These are phyloP conservation scores for Elsinoe ampelina DNA, from an alignment of 2,329 filamentous ascomycete species.

Conservation along the genomic window DNA sequence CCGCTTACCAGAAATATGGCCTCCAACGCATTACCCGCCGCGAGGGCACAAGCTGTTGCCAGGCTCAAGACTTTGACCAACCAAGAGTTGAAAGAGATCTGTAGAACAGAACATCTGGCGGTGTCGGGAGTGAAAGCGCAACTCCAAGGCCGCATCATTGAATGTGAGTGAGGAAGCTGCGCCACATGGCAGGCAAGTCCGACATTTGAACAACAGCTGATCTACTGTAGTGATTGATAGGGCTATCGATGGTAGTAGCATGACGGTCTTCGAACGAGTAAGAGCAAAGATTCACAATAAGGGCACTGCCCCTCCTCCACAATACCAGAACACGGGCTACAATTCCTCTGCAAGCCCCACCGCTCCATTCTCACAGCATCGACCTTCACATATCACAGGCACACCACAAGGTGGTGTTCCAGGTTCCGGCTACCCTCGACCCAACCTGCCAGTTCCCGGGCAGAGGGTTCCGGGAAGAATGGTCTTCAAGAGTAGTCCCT, in stretches of 20 bases:
- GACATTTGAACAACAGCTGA: background rate
- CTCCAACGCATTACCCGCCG: background rate
- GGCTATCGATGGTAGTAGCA: slow-evolving; percentile 3
- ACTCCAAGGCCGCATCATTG: slow-evolving; percentile 67
- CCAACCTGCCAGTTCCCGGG: background rate
- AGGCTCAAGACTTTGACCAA: slow-evolving; percentile 47
- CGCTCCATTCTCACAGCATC: background rate
- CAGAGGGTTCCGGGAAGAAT: slow-evolving; percentile 31
- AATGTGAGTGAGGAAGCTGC: slow-evolving; percentile 44
- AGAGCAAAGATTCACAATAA: slow-evolving; percentile 29
- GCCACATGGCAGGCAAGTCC: slow-evolving; percentile 34
- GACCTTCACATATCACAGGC: background rate
- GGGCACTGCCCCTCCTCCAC: slow-evolving; percentile 25
- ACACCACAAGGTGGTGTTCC: background rate
- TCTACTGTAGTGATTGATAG: background rate
- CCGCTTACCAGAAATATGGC: background rate
- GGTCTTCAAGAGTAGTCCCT: slow-evolving; percentile 69
- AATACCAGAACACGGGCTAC: background rate
- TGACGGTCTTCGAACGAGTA: slow-evolving; percentile 23
- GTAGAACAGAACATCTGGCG: slow-evolving; percentile 62
- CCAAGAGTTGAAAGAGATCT: slow-evolving; percentile 64
- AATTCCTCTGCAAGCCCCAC: background rate
- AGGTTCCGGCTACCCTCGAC: background rate
- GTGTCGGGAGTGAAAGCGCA: slow-evolving; percentile 79
- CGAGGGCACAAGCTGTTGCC: background rate